Evolutionary conservation across 768 basidiomycete species (phyloP).

Genomic region (Termitomyces sp.): DNA sequence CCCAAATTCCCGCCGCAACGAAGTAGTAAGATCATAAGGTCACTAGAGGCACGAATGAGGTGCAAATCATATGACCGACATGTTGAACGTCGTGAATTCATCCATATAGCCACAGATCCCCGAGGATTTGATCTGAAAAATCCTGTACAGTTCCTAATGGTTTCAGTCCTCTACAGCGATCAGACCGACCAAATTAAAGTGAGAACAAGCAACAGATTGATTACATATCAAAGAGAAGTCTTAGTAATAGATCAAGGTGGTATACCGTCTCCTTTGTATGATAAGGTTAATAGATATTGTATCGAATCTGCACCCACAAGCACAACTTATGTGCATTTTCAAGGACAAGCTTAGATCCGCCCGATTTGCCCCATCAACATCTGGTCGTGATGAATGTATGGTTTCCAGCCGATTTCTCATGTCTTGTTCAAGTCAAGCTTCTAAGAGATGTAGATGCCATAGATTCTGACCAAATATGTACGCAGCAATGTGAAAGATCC

Average conservation of each 20-base stretch:
- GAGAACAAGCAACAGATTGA: background rate
- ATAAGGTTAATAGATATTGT: background rate
- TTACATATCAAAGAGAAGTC: background rate
- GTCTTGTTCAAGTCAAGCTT: background rate
- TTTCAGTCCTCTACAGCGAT: background rate
- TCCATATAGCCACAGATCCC: background rate
- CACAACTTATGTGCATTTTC: background rate
- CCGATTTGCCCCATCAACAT: conserved; percentile 6
- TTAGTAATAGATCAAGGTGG: background rate
- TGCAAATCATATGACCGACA: background rate
- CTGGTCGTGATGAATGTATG: background rate
- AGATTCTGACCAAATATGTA: background rate
- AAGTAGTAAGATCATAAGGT: background rate
- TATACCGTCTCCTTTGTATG: background rate
- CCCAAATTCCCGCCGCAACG: background rate
- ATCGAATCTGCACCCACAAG: background rate
- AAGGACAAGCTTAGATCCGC: conserved; percentile 7
- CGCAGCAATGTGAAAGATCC: too few relatives aligned
- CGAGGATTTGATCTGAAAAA: background rate
- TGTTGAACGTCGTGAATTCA: background rate
- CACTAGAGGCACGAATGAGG: background rate
- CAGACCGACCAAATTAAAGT: background rate
- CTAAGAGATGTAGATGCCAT: background rate
- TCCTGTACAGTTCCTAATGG: too few relatives aligned
- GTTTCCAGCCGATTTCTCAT: conserved; percentile 5